A percentile compares a stretch with the other conserved stretches of the same genome.
These are phyloP conservation scores for Hypoxylon sp. DNA, from an alignment of 2,329 filamentous ascomycete genomes.

Conservation along the genomic window DNA sequence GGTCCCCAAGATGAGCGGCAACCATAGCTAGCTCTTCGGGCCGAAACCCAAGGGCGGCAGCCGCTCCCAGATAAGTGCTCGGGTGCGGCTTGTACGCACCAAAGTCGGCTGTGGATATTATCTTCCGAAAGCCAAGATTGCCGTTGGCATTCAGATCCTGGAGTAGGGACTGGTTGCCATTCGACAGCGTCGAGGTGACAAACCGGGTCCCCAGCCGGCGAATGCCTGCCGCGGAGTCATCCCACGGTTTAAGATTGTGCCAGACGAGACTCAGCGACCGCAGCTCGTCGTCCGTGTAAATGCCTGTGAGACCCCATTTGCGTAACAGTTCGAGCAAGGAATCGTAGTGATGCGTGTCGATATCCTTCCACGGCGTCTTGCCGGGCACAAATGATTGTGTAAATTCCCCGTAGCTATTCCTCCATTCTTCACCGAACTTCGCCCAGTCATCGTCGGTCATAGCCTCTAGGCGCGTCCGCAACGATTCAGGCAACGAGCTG, in stretches of 20 bases:
- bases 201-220: constrained; percentile 66
- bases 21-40: constrained; percentile 80
- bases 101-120: constrained; percentile 80
- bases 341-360: constrained; percentile 79
- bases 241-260: constrained; percentile 81
- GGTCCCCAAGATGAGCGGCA: constrained; percentile 79
- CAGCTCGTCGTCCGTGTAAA: constrained; percentile 75
- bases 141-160: constrained; percentile 73
- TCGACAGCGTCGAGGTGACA: constrained; percentile 78
- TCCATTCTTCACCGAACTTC: constrained; percentile 79
- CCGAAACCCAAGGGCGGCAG: constrained; percentile 67
- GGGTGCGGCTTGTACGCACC: constrained; percentile 81
- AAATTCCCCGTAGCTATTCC: constrained; percentile 74
- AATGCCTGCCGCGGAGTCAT: constrained; percentile 73
- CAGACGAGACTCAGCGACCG: constrained; percentile 76
- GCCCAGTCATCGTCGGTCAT: constrained; percentile 74
- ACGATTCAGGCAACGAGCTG: constrained; percentile 61
- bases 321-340: constrained; percentile 72
- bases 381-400: constrained; percentile 66
- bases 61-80: constrained; percentile 78
- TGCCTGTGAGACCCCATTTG: constrained; percentile 67
- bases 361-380: constrained; percentile 71
- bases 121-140: constrained; percentile 71
- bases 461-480: constrained; percentile 64
- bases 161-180: constrained; percentile 79